Percentiles rank a stretch among this genome's conserved stretches.
Evolutionary conservation across 345 rosid species (phyloP).

Genomic region (Camelina hispida): DNA sequence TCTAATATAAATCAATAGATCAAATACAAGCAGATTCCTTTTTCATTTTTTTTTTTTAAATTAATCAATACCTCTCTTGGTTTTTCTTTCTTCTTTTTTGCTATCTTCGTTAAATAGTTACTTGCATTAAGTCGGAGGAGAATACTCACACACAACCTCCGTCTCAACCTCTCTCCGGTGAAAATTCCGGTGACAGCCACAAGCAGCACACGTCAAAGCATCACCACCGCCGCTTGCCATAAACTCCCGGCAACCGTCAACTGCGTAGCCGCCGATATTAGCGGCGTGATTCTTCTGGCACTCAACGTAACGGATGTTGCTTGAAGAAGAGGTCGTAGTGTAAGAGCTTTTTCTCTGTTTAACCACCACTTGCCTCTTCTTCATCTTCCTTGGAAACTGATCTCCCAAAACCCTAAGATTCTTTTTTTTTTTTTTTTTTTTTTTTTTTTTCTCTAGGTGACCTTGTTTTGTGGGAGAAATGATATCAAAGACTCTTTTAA

Average conservation of each 20-base stretch:
- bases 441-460: background rate
- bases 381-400: constrained; percentile 47
- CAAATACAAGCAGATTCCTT: constrained; percentile 8
- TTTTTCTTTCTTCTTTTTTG: background rate
- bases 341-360: constrained; percentile 51
- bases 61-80: constrained; percentile 9
- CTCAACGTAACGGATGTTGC: constrained; percentile 69
- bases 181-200: constrained; percentile 78
- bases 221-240: constrained; percentile 66
- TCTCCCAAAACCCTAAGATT: constrained; percentile 14
- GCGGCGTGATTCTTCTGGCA: constrained; percentile 87
- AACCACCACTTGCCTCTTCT: constrained; percentile 75
- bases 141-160: constrained; percentile 63
- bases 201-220: constrained; percentile 75
- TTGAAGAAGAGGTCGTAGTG: constrained; percentile 58
- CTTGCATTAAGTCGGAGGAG: constrained; percentile 51
- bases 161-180: constrained; percentile 70
- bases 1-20: constrained; percentile 15
- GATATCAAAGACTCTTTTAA: constrained; percentile 18
- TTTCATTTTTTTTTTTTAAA: background rate
- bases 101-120: constrained; percentile 1
- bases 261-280: constrained; percentile 68
- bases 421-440: constrained; percentile 9
- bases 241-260: constrained; percentile 87
- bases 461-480: constrained; percentile 17